Evolutionary conservation across 1,284 basidiomycete genomes (phyloP).

Genomic region (Ustilago nuda): DNA sequence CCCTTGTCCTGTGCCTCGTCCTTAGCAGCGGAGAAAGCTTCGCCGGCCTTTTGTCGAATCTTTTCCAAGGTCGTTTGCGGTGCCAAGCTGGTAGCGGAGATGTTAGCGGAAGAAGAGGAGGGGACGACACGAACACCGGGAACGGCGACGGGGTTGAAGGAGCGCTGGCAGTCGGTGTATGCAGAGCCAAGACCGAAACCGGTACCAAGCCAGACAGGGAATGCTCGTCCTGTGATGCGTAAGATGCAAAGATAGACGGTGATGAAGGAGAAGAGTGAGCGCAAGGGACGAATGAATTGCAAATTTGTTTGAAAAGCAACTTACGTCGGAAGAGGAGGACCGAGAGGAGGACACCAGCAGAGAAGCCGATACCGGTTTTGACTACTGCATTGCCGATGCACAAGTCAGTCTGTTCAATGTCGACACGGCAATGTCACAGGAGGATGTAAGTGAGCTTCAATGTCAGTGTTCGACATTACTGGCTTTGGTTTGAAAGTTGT

Average conservation of each 20-base stretch:
- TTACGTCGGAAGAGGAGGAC: constrained; percentile 93
- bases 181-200: constrained; percentile 86
- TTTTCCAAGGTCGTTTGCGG: constrained; percentile 59
- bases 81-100: constrained; percentile 28
- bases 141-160: constrained; percentile 92
- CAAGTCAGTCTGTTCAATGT: constrained; percentile 47
- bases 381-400: constrained; percentile 72
- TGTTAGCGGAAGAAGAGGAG: constrained; percentile 69
- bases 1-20: constrained; percentile 53
- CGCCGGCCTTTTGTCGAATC: constrained; percentile 63
- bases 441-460: neutral
- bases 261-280: constrained; percentile 27
- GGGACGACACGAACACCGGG: constrained; percentile 85
- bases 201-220: constrained; percentile 92
- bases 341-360: constrained; percentile 90
- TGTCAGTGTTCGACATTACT: neutral
- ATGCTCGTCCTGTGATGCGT: constrained; percentile 82
- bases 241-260: constrained; percentile 22
- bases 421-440: neutral
- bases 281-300: neutral
- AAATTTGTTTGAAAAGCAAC: constrained; percentile 70
- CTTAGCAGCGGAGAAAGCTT: constrained; percentile 59
- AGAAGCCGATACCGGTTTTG: constrained; percentile 89
- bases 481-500: neutral
- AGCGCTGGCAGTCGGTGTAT: constrained; percentile 94